phyloP scores from a whole-genome alignment of 2,329 filamentous ascomycete genomes.

The Karstenula rhodostoma region DNA sequence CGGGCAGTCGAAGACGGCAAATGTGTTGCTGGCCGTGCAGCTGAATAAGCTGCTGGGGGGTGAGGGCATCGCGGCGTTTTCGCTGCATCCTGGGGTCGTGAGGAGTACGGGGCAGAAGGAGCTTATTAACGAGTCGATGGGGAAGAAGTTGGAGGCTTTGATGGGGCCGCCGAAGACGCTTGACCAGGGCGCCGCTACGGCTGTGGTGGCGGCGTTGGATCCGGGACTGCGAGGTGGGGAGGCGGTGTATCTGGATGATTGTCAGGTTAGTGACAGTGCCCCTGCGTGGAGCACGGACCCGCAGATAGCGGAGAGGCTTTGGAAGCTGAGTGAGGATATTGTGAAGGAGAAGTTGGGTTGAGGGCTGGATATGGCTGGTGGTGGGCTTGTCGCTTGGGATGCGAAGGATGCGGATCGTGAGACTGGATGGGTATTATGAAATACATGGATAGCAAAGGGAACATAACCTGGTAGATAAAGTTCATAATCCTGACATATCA shows the following conservation, averaged over 20 bases:
- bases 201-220: slow-evolving; percentile 25
- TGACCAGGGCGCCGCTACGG: slow-evolving; percentile 26
- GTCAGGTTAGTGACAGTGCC: slow-evolving; percentile 15
- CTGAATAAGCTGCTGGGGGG: slow-evolving; percentile 4
- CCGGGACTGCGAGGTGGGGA: slow-evolving; percentile 17
- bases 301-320: slow-evolving; percentile 26
- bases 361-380: too few species aligned
- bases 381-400: too few species aligned
- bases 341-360: slow-evolving; percentile 7
- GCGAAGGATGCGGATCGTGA: too few species aligned
- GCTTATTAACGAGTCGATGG: background rate
- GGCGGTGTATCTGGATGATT: slow-evolving; percentile 16
- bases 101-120: slow-evolving; percentile 10
- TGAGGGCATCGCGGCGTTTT: slow-evolving; percentile 21
- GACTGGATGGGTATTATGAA: too few species aligned
- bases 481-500: too few species aligned
- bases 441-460: too few species aligned
- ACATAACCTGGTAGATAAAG: too few species aligned
- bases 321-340: slow-evolving; percentile 31
- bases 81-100: slow-evolving; percentile 23
- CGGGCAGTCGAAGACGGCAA: slow-evolving; percentile 27
- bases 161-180: slow-evolving; percentile 15
- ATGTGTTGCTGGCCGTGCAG: slow-evolving; percentile 19
- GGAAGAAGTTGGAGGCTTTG: background rate
- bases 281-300: slow-evolving; percentile 3